These are phyloP conservation scores for Dendryphion nanum DNA, from an alignment of 2,329 filamentous ascomycete species.

Conservation along the genomic window DNA sequence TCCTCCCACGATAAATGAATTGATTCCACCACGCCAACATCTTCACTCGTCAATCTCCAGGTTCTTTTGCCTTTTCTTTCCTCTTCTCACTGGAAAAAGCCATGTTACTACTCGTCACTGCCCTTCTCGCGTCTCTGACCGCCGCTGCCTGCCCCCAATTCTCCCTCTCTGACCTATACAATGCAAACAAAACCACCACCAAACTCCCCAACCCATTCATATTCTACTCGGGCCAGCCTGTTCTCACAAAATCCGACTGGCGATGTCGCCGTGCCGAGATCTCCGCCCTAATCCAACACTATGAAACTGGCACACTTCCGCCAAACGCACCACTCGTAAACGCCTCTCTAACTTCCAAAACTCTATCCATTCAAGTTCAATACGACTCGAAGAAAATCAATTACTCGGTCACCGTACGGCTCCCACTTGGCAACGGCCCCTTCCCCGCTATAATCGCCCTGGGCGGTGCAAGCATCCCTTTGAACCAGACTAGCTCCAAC, in stretches of 20 bases:
- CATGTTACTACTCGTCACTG: too few relatives aligned
- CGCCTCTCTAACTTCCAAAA: conserved; percentile 11
- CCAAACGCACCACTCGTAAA: conserved; percentile 14
- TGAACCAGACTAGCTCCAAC: conserved; percentile 29
- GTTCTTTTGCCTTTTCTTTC: too few relatives aligned
- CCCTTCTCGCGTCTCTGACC: too few relatives aligned
- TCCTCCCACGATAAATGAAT: too few relatives aligned
- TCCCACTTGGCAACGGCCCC: conserved; percentile 39
- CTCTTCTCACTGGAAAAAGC: too few relatives aligned
- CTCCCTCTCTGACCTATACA: too few relatives aligned
- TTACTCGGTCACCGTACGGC: conserved; percentile 18
- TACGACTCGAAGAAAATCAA: conserved; percentile 13
- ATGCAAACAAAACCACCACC: too few relatives aligned
- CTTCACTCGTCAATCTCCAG: too few relatives aligned
- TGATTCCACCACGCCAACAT: too few relatives aligned
- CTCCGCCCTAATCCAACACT: conserved; percentile 14
- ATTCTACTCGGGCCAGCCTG: too few relatives aligned
- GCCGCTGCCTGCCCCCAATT: too few relatives aligned
- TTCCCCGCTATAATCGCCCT: conserved; percentile 56
- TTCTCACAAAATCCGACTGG: conserved; percentile 14
- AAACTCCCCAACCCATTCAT: too few relatives aligned
- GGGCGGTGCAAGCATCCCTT: conserved; percentile 51
- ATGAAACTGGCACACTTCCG: conserved; percentile 16
- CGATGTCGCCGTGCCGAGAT: conserved; percentile 21
- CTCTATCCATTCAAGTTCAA: conserved; percentile 15